Percentiles rank a stretch among this genome's conserved stretches.
These are phyloP conservation scores for Picea glauca DNA, from an alignment of 75 land plant species.

Conservation along the genomic window DNA sequence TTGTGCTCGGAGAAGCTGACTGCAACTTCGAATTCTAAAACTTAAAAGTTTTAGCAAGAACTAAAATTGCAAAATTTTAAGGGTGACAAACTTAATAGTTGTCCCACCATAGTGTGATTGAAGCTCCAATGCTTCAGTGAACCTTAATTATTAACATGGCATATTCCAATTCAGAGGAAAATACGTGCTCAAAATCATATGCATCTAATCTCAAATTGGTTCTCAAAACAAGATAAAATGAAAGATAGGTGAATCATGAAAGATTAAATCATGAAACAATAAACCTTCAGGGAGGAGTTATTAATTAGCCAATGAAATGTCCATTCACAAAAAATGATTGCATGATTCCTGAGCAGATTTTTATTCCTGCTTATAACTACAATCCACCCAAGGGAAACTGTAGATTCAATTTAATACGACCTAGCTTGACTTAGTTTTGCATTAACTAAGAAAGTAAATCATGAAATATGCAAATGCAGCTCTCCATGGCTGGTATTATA, in stretches of 20 bases:
- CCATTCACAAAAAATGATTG: not conserved
- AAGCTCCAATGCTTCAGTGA: not conserved
- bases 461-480: not conserved
- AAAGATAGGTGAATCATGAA: not conserved
- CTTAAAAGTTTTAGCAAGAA: not conserved
- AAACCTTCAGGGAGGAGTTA: not conserved
- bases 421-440: not conserved
- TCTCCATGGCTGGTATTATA: not conserved
- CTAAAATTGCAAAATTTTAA: not conserved
- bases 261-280: too few species aligned
- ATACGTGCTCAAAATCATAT: not conserved
- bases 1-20: not conserved
- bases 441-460: not conserved
- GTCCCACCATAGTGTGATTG: not conserved
- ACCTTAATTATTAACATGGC: not conserved
- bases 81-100: not conserved
- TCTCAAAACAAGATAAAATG: not conserved
- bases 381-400: not conserved
- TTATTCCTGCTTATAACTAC: not conserved
- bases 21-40: not conserved
- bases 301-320: not conserved
- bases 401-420: slow-evolving; percentile 1
- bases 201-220: not conserved
- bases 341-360: not conserved
- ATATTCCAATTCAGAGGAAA: not conserved